Conservation (phyloP, 176 grass and related monocot species). For the Raddia distichophylla region DNA sequence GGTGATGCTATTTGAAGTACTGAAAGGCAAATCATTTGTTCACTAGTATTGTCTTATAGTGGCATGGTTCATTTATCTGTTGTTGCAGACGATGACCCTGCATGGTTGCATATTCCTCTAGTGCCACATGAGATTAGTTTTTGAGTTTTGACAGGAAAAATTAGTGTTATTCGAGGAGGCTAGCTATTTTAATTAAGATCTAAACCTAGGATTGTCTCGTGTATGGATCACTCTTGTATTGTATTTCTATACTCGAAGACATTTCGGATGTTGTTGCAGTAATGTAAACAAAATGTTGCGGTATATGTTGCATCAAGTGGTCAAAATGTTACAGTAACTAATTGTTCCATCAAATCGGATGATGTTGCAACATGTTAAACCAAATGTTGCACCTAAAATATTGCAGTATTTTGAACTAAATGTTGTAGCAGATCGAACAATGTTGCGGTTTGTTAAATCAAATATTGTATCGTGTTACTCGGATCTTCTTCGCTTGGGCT, state of each 20-base stretch:
- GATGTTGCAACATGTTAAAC: no score
- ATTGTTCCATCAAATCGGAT: no score
- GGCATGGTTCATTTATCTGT: background rate
- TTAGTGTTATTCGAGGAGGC: conserved; percentile 39
- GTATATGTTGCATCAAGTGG: no score
- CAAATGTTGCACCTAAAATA: no score
- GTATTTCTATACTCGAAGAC: background rate
- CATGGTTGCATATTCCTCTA: background rate
- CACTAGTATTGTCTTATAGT: background rate
- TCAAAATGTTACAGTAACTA: no score
- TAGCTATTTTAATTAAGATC: conserved; percentile 34
- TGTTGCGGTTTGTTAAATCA: no score
- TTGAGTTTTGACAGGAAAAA: conserved; percentile 36
- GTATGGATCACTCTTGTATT: conserved; percentile 23
- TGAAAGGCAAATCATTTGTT: background rate
- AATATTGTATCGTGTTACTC: no score
- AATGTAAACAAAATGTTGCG: no score
- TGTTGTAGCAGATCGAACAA: no score
- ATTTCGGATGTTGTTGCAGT: no score
- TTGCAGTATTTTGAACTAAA: no score
- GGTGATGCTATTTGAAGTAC: conserved; percentile 29
- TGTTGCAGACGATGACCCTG: conserved; percentile 27
- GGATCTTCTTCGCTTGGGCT: no score
- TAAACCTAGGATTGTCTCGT: conserved; percentile 41
- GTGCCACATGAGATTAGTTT: conserved; percentile 7